Evolutionary conservation across 2,329 filamentous ascomycete genomes (phyloP).

Genomic region (Botrytis fragariae): DNA sequence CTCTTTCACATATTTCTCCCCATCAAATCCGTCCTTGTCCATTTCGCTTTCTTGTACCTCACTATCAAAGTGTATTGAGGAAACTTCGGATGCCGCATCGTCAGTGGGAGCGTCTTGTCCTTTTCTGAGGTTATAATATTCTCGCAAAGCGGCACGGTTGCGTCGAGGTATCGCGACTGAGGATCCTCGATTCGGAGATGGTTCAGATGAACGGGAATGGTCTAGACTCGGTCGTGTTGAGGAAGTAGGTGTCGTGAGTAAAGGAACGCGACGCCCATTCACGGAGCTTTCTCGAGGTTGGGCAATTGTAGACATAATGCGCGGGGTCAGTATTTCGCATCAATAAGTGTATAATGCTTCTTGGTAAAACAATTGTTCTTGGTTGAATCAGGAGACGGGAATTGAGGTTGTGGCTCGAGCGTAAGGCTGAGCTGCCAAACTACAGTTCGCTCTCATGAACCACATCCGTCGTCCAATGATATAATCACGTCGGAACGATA

Average conservation of each 20-base stretch:
- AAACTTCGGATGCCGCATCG: constrained; percentile 36
- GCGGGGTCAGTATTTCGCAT: background rate
- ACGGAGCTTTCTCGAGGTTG: constrained; percentile 59
- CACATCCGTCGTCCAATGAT: background rate
- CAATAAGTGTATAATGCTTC: background rate
- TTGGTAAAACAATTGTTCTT: background rate
- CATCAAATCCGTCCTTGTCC: constrained; percentile 70
- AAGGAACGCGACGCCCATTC: constrained; percentile 55
- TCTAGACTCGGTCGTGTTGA: constrained; percentile 76
- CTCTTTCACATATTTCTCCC: constrained; percentile 63
- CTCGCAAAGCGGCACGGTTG: constrained; percentile 83
- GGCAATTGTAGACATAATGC: constrained; percentile 62
- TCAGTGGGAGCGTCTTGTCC: constrained; percentile 31
- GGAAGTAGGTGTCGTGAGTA: constrained; percentile 64
- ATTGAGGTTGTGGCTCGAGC: constrained; percentile 13
- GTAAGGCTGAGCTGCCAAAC: constrained; percentile 10
- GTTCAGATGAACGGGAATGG: constrained; percentile 56
- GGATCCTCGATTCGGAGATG: constrained; percentile 50
- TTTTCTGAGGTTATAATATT: constrained; percentile 84
- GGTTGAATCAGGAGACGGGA: background rate
- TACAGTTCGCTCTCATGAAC: background rate
- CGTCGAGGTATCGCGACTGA: constrained; percentile 33
- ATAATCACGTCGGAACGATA: background rate
- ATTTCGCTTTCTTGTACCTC: constrained; percentile 68
- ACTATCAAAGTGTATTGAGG: constrained; percentile 41